Evolutionary conservation across 2,329 filamentous ascomycete species (phyloP).

Genomic region (Fusarium musae): DNA sequence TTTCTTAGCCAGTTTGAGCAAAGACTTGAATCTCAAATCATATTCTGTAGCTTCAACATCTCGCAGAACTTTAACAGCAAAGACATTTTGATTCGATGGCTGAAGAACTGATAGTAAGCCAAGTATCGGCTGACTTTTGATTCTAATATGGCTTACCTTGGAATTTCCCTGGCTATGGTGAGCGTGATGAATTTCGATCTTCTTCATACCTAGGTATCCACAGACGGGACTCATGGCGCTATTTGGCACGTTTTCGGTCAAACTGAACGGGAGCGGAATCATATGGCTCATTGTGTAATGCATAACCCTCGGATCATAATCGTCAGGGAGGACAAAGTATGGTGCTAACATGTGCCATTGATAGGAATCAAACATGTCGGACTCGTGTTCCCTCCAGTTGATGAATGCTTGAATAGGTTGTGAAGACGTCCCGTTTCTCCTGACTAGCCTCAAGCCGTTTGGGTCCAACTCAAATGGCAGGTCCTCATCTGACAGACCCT

Average conservation of each 20-base stretch:
- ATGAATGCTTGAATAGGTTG: background rate
- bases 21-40: background rate
- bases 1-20: rapidly evolving
- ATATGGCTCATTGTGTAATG: background rate
- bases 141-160: background rate
- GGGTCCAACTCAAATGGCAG: background rate
- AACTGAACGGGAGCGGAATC: background rate
- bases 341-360: background rate
- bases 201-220: background rate
- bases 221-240: background rate
- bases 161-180: background rate
- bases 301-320: background rate
- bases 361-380: background rate
- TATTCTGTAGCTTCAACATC: background rate
- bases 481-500: background rate
- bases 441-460: background rate
- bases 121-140: rapidly evolving
- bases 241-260: background rate
- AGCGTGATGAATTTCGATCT: background rate
- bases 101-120: background rate
- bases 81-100: background rate
- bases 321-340: background rate
- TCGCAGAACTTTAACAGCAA: background rate
- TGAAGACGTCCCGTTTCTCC: background rate
- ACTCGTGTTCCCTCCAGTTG: background rate